Base-by-base conservation (phyloP, 352 stramenopile species). In the Pythium aristosporum region DNA sequence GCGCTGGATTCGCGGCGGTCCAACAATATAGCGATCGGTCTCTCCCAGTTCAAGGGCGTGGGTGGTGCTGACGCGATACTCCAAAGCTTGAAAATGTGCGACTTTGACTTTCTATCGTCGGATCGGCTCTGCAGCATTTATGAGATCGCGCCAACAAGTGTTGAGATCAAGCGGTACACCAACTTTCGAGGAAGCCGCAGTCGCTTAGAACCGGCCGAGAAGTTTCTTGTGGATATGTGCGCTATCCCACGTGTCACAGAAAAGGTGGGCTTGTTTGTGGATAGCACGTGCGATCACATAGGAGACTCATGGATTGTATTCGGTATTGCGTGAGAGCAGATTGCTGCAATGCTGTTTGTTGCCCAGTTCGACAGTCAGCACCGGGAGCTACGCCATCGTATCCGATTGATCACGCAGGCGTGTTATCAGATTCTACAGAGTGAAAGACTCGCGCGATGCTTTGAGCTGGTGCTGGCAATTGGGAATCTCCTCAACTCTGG, bases 11-110 rank as follows among this genome's bases (percentile, higher is more conserved):
- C 82, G n/a, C 71, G 82, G 13, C 76, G 85, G 23, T 84, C 79
- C 6, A 92, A 92, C 73, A 92, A 90, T 44, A 92, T 94, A 59
- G 87, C 77, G 6, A 94, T 94, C 63, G 82, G 79, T 0, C 41
- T 94, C 5, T 88, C 71, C n/a, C 82, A 88, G 60, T 92, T 91
- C 34, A 94, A 94, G 64, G 44, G 64, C 10, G 23, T 77, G 9
- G 80, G 82, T 3, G 85, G 80, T 23, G 53, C 71, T 18, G 67
- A 82, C 0, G 67, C 67, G 25, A 83, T 91, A 50, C 55, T 91
- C n/a, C 57, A 30, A 42, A 82, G 70, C 18, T 60, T 88, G 25
- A 72, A 73, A 37, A 52, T 25, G 8, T 89, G 85, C 53, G 78
- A 92, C 44, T 82, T 88, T 20, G 66, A 72, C 20, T 85, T 85